Conservation (phyloP, 805 yeast genomes). For the Teunomyces aglyptinius region DNA sequence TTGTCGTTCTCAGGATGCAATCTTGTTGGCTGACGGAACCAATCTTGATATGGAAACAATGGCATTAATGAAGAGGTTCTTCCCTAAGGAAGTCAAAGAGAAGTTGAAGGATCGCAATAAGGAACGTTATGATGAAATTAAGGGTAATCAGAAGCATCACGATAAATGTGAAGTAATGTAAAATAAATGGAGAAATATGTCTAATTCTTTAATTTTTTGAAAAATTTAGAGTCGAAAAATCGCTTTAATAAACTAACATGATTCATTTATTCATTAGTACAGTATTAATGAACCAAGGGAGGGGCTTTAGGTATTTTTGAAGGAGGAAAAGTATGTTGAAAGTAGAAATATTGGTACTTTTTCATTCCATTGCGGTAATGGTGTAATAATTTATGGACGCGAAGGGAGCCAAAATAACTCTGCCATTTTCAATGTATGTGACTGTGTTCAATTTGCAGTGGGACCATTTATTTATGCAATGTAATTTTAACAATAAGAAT, state of each 20-base stretch:
- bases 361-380: not conserved
- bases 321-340: too few relatives aligned
- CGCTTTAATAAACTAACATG: too few relatives aligned
- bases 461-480: not conserved
- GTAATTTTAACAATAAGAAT: not conserved
- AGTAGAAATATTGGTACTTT: too few relatives aligned
- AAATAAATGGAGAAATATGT: not conserved
- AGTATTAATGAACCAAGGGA: too few relatives aligned
- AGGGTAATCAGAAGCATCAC: slow-evolving; percentile 12
- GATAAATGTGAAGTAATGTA: slow-evolving; percentile 20
- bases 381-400: not conserved
- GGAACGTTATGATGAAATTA: slow-evolving; percentile 34
- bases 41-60: slow-evolving; percentile 58
- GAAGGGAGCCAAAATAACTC: too few relatives aligned
- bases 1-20: slow-evolving; percentile 54
- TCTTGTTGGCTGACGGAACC: slow-evolving; percentile 54
- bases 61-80: slow-evolving; percentile 53
- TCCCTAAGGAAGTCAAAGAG: slow-evolving; percentile 65
- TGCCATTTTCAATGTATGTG: too few relatives aligned
- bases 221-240: not conserved
- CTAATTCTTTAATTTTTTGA: not conserved
- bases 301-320: too few relatives aligned
- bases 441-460: not conserved
- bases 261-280: too few relatives aligned
- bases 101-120: slow-evolving; percentile 54